These are phyloP conservation scores for Salix viminalis DNA, from an alignment of 345 rosid species.

Conservation along the genomic window DNA sequence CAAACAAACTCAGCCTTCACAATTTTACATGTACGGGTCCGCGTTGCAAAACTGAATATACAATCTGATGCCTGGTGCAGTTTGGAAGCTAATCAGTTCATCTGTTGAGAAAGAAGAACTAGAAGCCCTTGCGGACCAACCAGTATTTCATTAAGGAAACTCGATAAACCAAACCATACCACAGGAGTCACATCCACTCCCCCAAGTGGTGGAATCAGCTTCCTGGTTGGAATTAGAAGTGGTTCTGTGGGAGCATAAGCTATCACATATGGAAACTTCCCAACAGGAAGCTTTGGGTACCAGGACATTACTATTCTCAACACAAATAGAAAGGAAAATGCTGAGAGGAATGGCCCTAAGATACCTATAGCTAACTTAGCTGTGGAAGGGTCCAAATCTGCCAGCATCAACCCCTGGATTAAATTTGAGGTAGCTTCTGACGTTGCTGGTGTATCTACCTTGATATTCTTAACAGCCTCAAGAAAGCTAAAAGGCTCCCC, in stretches of 20 bases:
- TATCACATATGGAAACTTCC: constrained; percentile 73
- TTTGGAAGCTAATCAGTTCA: constrained; percentile 21
- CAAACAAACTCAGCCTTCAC: background rate
- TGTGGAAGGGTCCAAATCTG: constrained; percentile 68
- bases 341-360: constrained; percentile 69
- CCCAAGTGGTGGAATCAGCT: constrained; percentile 81
- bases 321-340: constrained; percentile 65
- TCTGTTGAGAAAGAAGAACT: constrained; percentile 76
- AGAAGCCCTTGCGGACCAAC: constrained; percentile 92
- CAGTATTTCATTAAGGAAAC: constrained; percentile 84
- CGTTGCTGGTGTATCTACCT: background rate
- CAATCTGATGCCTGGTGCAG: background rate
- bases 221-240: constrained; percentile 58
- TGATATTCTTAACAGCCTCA: background rate
- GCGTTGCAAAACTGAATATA: background rate
- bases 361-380: constrained; percentile 67
- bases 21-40: background rate
- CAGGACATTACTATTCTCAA: constrained; percentile 87
- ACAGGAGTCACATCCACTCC: constrained; percentile 94
- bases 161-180: constrained; percentile 75
- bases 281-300: constrained; percentile 87
- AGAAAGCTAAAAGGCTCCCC: background rate
- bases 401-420: constrained; percentile 32
- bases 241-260: constrained; percentile 96
- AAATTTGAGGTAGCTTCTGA: constrained; percentile 16